Conservation (phyloP, 225 moss, liverwort and hornwort species). For the Polytrichum formosum region DNA sequence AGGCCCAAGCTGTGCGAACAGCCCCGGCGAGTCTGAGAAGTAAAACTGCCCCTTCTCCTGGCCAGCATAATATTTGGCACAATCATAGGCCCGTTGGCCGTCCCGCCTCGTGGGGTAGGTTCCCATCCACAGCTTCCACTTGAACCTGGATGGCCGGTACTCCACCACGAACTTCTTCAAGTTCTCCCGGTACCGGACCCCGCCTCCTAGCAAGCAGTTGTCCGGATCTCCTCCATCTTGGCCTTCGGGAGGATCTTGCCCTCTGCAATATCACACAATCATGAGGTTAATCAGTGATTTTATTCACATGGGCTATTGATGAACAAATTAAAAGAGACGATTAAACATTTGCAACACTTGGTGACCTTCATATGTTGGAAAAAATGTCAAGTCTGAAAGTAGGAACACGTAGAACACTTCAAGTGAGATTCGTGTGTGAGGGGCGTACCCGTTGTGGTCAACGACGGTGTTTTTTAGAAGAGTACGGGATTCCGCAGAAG, state of each 20-base stretch:
- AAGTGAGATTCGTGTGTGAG: not conserved
- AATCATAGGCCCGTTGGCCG: conserved; percentile 6
- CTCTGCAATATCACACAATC: too few relatives aligned
- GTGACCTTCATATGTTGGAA: too few relatives aligned
- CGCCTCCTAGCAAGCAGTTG: not conserved
- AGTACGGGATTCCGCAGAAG: not conserved
- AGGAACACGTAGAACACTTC: not conserved
- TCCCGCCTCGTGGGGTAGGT: not conserved
- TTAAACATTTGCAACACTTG: not conserved
- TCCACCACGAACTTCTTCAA: conserved; percentile 14
- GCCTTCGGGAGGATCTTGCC: not conserved
- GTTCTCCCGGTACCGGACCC: conserved; percentile 11
- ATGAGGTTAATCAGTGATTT: too few relatives aligned
- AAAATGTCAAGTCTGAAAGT: too few relatives aligned
- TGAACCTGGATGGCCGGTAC: conserved; percentile 13
- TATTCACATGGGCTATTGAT: not conserved
- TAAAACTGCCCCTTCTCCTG: conserved; percentile 10
- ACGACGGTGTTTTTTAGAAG: not conserved
- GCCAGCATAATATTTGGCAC: conserved; percentile 9
- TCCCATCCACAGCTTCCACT: conserved; percentile 23
- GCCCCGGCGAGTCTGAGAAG: conserved; percentile 5
- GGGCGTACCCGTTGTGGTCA: not conserved
- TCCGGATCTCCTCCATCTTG: not conserved
- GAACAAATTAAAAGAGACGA: not conserved
- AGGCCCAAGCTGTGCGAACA: conserved; percentile 7